phyloP scores from a whole-genome alignment of 345 rosid species.

The Acer negundo region DNA sequence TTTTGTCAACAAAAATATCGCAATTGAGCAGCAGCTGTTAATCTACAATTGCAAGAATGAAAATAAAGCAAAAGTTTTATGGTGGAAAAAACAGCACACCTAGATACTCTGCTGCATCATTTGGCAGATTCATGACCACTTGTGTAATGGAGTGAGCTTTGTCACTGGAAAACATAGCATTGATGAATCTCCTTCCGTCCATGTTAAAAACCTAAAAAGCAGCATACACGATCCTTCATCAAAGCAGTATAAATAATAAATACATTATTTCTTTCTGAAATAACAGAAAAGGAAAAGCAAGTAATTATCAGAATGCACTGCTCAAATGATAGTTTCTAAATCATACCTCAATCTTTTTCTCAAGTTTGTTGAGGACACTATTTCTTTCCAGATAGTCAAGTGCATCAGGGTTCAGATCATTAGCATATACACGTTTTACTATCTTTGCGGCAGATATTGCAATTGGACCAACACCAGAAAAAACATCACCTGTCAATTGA shows the following conservation, averaged over 20 bases:
- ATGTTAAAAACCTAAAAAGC: conserved; percentile 68
- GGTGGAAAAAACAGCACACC: conserved; percentile 38
- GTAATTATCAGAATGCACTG: background rate
- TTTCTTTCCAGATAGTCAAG: conserved; percentile 78
- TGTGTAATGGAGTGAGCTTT: conserved; percentile 69
- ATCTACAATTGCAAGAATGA: background rate
- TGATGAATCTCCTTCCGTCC: conserved; percentile 88
- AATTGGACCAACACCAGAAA: conserved; percentile 83
- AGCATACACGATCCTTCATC: conserved; percentile 14
- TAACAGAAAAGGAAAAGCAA: background rate
- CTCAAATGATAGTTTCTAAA: background rate
- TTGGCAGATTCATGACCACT: conserved; percentile 89
- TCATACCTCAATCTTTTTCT: conserved; percentile 67
- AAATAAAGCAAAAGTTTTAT: background rate
- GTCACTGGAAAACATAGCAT: conserved; percentile 69
- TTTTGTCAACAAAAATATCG: background rate
- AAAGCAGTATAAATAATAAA: background rate
- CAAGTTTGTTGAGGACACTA: conserved; percentile 73
- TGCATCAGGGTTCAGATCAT: conserved; percentile 86
- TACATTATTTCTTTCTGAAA: background rate
- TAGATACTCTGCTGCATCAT: conserved; percentile 76
- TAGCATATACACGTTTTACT: conserved; percentile 83
- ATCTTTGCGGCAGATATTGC: conserved; percentile 80
- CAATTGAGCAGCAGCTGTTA: background rate
- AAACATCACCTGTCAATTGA: conserved; percentile 73